Conservation (phyloP, 768 basidiomycete species). For the Mycena haematopus region DNA sequence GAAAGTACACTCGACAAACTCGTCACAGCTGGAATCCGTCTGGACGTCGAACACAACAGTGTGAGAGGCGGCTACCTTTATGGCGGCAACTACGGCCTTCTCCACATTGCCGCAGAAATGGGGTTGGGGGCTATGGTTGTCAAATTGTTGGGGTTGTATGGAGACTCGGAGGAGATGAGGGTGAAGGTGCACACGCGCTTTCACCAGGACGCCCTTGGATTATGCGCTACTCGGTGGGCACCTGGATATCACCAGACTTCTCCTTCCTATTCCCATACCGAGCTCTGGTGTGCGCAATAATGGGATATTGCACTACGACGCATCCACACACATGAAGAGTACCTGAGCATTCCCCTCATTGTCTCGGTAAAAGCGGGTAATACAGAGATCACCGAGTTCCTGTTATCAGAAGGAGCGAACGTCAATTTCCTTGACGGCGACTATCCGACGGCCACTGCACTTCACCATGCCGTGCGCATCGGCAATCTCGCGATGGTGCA, state of each 20-base stretch:
- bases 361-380: background rate
- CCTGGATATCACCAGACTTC: background rate
- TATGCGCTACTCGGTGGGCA: background rate
- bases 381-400: background rate
- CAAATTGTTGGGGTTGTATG: background rate
- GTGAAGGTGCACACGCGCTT: background rate
- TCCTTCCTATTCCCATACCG: background rate
- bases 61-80: no score
- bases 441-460: background rate
- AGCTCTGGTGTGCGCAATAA: background rate
- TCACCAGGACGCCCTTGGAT: background rate
- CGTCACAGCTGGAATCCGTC: background rate
- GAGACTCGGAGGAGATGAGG: background rate
- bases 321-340: background rate
- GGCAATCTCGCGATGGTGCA: background rate
- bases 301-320: no score
- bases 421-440: background rate
- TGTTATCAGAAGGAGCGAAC: background rate
- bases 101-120: background rate
- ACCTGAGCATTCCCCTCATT: background rate
- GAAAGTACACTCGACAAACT: constrained; percentile 5
- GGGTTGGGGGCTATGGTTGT: background rate
- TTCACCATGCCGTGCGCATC: background rate
- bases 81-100: no score
- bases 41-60: background rate